These are phyloP conservation scores for Phytophthora quininea DNA, from an alignment of 352 stramenopile genomes.

Conservation along the genomic window DNA sequence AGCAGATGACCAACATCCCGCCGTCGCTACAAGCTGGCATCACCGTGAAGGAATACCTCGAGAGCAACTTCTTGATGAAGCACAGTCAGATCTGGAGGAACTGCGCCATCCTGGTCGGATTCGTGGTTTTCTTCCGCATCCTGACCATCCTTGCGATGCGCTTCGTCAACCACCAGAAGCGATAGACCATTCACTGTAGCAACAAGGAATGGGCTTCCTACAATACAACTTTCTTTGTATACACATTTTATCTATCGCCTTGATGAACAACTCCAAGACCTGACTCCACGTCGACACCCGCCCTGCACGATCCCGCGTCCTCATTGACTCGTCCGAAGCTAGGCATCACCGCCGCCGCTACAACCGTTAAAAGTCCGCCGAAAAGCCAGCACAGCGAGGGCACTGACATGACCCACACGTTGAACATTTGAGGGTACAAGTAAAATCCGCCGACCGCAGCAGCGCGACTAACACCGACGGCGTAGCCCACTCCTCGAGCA, in stretches of 20 bases:
- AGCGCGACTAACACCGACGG: constrained; percentile 29
- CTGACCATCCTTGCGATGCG: constrained; percentile 31
- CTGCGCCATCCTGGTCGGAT: constrained; percentile 10
- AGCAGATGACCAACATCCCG: constrained; percentile 11
- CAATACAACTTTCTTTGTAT: too few species aligned
- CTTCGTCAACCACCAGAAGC: constrained; percentile 45
- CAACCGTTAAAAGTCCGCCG: constrained; percentile 17
- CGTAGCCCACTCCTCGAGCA: constrained; percentile 29
- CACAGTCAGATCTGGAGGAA: constrained; percentile 17
- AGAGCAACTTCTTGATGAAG: constrained; percentile 14
- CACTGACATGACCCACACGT: constrained; percentile 40
- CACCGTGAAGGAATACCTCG: constrained; percentile 22
- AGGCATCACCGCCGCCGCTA: constrained; percentile 15
- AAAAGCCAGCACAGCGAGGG: constrained; percentile 27
- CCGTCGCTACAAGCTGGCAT: constrained; percentile 11
- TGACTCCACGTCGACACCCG: too few species aligned
- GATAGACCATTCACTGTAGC: constrained; percentile 8
- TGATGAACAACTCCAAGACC: too few species aligned
- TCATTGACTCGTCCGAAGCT: constrained; percentile 5
- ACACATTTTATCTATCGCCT: too few species aligned
- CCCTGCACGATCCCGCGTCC: too few species aligned
- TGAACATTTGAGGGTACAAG: constrained; percentile 42
- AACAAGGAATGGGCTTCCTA: too few species aligned
- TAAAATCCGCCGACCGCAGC: constrained; percentile 29
- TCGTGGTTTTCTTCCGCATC: constrained; percentile 21